Base-by-base conservation (phyloP, 139 green algal species). In the Dunaliella primolecta region DNA sequence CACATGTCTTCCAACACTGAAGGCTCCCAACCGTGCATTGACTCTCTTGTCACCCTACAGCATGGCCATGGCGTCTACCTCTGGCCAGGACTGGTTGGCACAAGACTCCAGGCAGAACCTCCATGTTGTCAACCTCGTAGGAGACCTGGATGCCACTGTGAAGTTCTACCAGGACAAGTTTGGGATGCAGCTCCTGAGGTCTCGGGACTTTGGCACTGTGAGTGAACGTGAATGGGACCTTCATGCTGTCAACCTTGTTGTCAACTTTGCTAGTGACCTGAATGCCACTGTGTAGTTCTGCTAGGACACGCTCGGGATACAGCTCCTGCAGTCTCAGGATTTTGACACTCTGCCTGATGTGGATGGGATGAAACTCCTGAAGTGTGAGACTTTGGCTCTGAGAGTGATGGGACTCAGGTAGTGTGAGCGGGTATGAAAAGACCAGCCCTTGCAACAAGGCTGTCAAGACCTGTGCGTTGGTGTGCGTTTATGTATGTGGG, bases 51-150 rank as follows among this genome's bases (percentile, higher is more conserved):
- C n/a, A n/a, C n/a, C n/a, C n/a, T n/a, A n/a, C n/a, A n/a, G n/a
- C n/a, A n/a, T n/a, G n/a, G n/a, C n/a, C n/a, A n/a, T n/a, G n/a
- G n/a, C n/a, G n/a, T n/a, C n/a, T n/a, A n/a, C n/a, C n/a, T n/a
- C n/a, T n/a, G n/a, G n/a, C n/a, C 46, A 64, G 46, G 46, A 15
- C 46, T 64, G 46, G 46, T 15, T 64, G 46, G 46, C 46, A 71
- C 75, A 84, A 92, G 46, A 64, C 15, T 7, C 15, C 7, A 7
- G 46, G 7, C 46, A 64, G 46, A 64, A 64, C 46, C 46, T 64
- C 7, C 46, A 64, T 15, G 15, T 64, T 15, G 46, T 64, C 7
- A 64, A 64, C 46, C 46, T 25, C 7, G 46, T 64, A 15, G 46
- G 46, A 15, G 46, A 64, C 46, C 46, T 64, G 46, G 46, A 64